These are phyloP conservation scores for Arthromyces matolae DNA, from an alignment of 768 basidiomycete species.

Conservation along the genomic window DNA sequence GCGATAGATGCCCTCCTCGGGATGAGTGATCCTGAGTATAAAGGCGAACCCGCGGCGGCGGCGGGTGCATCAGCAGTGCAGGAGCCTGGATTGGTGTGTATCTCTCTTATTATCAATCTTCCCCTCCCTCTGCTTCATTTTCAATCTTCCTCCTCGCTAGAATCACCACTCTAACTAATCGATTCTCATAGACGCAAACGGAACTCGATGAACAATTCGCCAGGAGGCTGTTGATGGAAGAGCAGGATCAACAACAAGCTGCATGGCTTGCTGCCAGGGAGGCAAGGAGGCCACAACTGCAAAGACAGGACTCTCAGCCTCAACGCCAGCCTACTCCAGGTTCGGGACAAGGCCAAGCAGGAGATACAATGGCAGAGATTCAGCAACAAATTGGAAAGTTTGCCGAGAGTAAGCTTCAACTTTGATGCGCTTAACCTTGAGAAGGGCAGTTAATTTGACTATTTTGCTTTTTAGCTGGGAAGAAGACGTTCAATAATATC, in stretches of 20 bases:
- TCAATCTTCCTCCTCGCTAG: too few relatives aligned
- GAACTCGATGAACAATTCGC: slow-evolving; percentile 81
- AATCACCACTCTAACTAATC: too few relatives aligned
- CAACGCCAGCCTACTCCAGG: slow-evolving; percentile 21
- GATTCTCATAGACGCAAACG: slow-evolving; percentile 57
- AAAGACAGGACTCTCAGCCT: slow-evolving; percentile 9
- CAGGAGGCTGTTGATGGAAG: slow-evolving; percentile 65
- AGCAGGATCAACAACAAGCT: slow-evolving; percentile 39
- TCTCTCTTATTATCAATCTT: background rate
- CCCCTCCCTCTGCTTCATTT: background rate
- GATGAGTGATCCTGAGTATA: slow-evolving; percentile 83
- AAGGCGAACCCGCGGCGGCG: slow-evolving; percentile 35
- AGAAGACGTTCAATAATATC: slow-evolving; percentile 70
- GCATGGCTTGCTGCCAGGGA: slow-evolving; percentile 30
- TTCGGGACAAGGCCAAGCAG: background rate
- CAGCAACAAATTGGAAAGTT: slow-evolving; percentile 73
- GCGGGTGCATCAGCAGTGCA: background rate
- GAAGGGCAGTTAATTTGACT: background rate
- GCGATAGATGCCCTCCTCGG: slow-evolving; percentile 76
- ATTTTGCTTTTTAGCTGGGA: slow-evolving; percentile 50
- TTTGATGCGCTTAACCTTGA: too few relatives aligned
- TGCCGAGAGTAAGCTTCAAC: slow-evolving; percentile 75
- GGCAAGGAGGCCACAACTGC: slow-evolving; percentile 2
- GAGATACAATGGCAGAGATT: slow-evolving; percentile 60
- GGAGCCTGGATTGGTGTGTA: background rate